Evolutionary conservation across 306 rosid genomes (phyloP).

Genomic region (Ochetophila trinervis): DNA sequence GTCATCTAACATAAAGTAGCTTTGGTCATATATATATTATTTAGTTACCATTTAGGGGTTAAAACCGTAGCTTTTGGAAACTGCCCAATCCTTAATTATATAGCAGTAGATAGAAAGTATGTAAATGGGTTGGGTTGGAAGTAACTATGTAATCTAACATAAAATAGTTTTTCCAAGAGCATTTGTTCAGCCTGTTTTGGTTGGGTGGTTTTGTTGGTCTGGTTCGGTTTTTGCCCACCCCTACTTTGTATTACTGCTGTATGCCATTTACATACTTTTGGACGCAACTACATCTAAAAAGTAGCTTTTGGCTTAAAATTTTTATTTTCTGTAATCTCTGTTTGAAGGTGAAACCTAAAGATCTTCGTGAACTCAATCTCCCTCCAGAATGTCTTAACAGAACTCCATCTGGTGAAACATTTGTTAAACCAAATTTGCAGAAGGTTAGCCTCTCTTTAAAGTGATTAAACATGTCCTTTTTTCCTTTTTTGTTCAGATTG

Average conservation of each 20-base stretch:
- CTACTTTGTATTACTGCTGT: not conserved
- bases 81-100: too few species aligned
- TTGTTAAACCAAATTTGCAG: constrained; percentile 79
- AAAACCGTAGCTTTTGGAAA: too few species aligned
- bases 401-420: constrained; percentile 96
- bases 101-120: too few species aligned
- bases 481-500: not conserved
- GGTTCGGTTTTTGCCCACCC: too few species aligned
- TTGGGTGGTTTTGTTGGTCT: too few species aligned
- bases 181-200: too few species aligned
- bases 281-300: constrained; percentile 8
- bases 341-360: constrained; percentile 78
- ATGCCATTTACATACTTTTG: constrained; percentile 6
- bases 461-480: not conserved
- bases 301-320: not conserved
- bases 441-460: constrained; percentile 44
- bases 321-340: constrained; percentile 20
- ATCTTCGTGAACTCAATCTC: constrained; percentile 63
- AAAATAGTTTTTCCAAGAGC: not conserved
- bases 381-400: constrained; percentile 78
- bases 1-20: constrained; percentile 3
- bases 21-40: not conserved
- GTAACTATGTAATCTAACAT: not conserved
- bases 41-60: too few species aligned
- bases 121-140: not conserved